Conservation (phyloP, 768 basidiomycete species). For the Hypholoma sublateritium region DNA sequence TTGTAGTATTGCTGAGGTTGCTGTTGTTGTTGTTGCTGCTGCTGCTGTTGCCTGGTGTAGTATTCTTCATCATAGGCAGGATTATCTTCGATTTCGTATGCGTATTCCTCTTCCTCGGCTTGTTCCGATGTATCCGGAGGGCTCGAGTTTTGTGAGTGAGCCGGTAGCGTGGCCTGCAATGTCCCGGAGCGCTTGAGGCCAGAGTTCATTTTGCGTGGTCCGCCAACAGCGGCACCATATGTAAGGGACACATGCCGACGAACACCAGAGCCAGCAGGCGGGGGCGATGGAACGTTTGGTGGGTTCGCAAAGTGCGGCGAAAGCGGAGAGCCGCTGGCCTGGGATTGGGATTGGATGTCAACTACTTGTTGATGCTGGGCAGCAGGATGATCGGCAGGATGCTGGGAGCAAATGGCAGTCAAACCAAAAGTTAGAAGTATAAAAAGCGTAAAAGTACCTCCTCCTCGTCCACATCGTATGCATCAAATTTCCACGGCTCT, state of each 20-base stretch:
- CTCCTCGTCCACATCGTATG: constrained; percentile 57
- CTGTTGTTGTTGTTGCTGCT: constrained; percentile 22
- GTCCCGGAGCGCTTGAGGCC: constrained; percentile 79
- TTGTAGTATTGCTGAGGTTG: constrained; percentile 45
- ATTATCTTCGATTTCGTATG: constrained; percentile 47
- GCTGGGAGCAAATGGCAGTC: constrained; percentile 17
- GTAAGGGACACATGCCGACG: constrained; percentile 82
- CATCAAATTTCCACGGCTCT: constrained; percentile 80
- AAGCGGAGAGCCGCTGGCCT: constrained; percentile 51
- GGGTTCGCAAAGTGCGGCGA: constrained; percentile 58
- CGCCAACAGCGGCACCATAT: constrained; percentile 58
- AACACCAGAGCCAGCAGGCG: constrained; percentile 68
- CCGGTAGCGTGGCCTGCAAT: constrained; percentile 53
- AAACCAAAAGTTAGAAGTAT: constrained; percentile 7
- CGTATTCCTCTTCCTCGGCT: constrained; percentile 46
- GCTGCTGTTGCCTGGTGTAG: constrained; percentile 41
- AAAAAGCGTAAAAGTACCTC: constrained; percentile 44
- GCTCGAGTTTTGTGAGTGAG: constrained; percentile 35
- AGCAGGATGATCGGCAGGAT: constrained; percentile 25
- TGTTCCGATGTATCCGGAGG: constrained; percentile 44
- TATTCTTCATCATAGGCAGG: constrained; percentile 62
- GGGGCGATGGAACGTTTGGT: constrained; percentile 62
- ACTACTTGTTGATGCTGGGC: constrained; percentile 46
- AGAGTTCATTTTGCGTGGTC: constrained; percentile 46
- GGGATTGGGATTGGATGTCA: constrained; percentile 41